These are phyloP conservation scores for Euphorbia tirucalli DNA, from an alignment of 345 rosid species.

Conservation along the genomic window DNA sequence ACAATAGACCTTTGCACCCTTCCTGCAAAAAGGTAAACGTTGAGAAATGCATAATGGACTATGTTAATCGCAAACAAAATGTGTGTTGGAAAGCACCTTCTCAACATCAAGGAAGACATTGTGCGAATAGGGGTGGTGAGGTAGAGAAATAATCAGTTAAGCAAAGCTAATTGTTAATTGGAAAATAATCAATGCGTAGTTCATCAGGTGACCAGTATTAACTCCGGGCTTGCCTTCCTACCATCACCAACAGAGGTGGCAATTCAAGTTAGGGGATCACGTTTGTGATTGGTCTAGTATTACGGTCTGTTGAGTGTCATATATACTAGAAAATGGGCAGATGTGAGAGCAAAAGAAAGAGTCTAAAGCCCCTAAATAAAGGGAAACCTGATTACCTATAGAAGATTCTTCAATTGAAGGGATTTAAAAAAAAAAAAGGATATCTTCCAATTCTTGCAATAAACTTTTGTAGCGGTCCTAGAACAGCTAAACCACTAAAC, in stretches of 20 bases:
- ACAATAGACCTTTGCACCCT: constrained; percentile 90
- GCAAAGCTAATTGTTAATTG: neutral
- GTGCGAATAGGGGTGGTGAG: neutral
- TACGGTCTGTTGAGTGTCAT: neutral
- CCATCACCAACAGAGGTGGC: no score
- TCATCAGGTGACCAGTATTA: neutral
- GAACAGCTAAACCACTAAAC: no score
- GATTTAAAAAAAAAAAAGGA: no score
- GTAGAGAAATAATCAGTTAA: neutral
- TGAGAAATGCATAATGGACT: neutral
- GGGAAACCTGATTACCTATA: no score
- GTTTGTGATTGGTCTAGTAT: neutral
- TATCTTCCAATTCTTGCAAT: no score
- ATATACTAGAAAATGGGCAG: neutral
- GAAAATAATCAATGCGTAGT: neutral
- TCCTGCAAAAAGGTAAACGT: constrained; percentile 47
- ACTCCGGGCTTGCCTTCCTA: neutral
- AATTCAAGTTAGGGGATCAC: neutral
- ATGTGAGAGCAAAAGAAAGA: neutral
- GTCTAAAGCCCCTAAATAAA: no score
- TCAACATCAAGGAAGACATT: no score
- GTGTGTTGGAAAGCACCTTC: neutral
- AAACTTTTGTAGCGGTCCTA: no score
- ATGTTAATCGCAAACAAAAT: neutral
- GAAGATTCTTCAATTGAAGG: no score